A percentile compares a stretch with the other conserved stretches of the same genome.
These are phyloP conservation scores for Calonectria pauciramosa DNA, from an alignment of 2,329 filamentous ascomycete species.

Conservation along the genomic window DNA sequence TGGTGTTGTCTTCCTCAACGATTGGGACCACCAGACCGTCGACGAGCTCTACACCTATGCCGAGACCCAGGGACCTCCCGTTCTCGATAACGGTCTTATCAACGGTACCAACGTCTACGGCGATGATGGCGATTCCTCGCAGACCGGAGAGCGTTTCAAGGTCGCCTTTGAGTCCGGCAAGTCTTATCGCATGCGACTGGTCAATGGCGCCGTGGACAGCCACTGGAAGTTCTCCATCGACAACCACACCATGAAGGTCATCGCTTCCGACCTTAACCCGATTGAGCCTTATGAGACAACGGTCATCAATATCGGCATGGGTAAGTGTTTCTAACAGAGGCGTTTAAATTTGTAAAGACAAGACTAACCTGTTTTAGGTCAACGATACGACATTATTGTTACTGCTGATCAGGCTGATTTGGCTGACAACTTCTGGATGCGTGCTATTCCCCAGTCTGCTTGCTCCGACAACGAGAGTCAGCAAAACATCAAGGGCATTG, in stretches of 20 bases:
- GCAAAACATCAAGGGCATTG: conserved; percentile 63
- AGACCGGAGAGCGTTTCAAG: conserved; percentile 51
- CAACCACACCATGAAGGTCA: conserved; percentile 69
- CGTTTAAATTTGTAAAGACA: conserved; percentile 41
- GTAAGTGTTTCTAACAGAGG: not conserved
- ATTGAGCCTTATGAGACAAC: conserved; percentile 67
- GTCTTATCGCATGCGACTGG: conserved; percentile 62
- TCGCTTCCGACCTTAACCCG: conserved; percentile 69
- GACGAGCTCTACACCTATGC: conserved; percentile 53
- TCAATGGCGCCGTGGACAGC: conserved; percentile 62
- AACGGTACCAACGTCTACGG: conserved; percentile 58
- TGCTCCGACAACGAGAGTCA: conserved; percentile 57
- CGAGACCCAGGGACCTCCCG: conserved; percentile 50
- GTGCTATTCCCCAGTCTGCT: conserved; percentile 56
- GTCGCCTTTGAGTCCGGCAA: conserved; percentile 57
- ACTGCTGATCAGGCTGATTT: conserved; percentile 51
- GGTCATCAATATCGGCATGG: conserved; percentile 39
- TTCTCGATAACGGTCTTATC: conserved; percentile 60
- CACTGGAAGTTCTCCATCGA: conserved; percentile 66
- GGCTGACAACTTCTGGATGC: conserved; percentile 61
- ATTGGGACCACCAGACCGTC: conserved; percentile 67
- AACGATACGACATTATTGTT: conserved; percentile 62
- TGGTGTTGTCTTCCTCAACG: conserved; percentile 69
- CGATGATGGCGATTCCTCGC: conserved; percentile 42
- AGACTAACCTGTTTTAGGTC: conserved; percentile 57